Conservation (phyloP, 768 basidiomycete genomes). For the Suillus hirtellus region DNA sequence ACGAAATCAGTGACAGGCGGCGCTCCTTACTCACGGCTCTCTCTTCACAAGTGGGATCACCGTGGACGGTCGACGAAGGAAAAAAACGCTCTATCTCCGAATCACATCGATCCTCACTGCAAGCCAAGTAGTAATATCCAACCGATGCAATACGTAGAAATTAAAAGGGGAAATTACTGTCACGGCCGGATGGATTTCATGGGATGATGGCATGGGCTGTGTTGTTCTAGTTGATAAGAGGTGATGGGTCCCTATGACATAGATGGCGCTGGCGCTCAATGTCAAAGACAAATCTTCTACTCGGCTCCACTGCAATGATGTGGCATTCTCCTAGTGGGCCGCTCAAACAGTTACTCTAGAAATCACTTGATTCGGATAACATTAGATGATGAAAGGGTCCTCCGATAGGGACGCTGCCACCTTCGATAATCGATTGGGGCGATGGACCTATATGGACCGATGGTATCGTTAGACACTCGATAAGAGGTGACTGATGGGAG, state of each 20-base stretch:
- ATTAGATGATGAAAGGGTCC: conserved; percentile 27
- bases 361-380: conserved; percentile 18
- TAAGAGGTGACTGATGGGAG: conserved; percentile 54
- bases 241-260: background rate
- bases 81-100: conserved; percentile 4
- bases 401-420: conserved; percentile 33
- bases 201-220: background rate
- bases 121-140: background rate
- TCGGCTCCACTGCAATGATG: conserved; percentile 21
- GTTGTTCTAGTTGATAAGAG: background rate
- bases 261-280: background rate
- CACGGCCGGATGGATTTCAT: background rate
- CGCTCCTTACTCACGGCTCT: conserved; percentile 3
- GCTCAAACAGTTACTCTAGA: conserved; percentile 23
- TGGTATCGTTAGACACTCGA: conserved; percentile 37
- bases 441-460: conserved; percentile 35
- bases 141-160: background rate
- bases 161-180: background rate
- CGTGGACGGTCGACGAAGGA: background rate
- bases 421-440: conserved; percentile 23
- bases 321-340: conserved; percentile 19
- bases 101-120: background rate
- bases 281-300: conserved; percentile 13
- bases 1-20: conserved; percentile 8
- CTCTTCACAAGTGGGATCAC: background rate